Evolutionary conservation across 2,329 filamentous ascomycete genomes (phyloP), one percentile per base, ranked within the genome.

Genomic region (Aspergillus flavus): DNA sequence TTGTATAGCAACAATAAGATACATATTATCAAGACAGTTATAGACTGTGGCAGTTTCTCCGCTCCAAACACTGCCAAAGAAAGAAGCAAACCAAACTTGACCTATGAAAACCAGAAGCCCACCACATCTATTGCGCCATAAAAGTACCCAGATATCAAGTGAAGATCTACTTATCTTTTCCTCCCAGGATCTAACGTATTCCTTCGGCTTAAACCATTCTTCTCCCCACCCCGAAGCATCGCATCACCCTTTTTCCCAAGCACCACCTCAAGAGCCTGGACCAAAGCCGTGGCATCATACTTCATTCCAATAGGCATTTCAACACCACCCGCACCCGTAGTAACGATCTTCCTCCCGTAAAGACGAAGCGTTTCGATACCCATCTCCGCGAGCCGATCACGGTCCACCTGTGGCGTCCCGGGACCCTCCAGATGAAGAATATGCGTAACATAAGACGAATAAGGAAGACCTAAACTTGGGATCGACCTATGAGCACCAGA

Each of bases 291-390:
- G 60, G 89, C 85, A 77, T 97, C 94, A 76, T 97, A 97, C 62
- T 86, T 78, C 78, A 89, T 83, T 7, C 85, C 85, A 19, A 79
- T 76, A 9, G 83, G 82, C 9, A 83, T 84, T 52, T 84, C 84
- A 30, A 72, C 75, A 10, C 78, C 81, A 55, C 82, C 79, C 36
- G 76, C 41, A 6, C 23, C 45, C 4, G 34, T 75, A 0, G 59
- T 62, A 7, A 71, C 68, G 12, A 82, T 81, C 64, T 83, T 87
- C 41, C 89, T 85, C 2, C 93, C 93, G 74, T 95, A 94, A 0
- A 96, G 81, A 61, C 89, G 84, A 16, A 96, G 85, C 19, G 89
- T 88, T 71, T 93, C 90, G 46, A 98, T 92, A 0, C 93, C 93
- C 66, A 93, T 76, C 21, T 79, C 77, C 3, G 79, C 79, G 50